Conservation (phyloP, 495 filamentous ascomycete genomes). For the Tuber calosporum region DNA sequence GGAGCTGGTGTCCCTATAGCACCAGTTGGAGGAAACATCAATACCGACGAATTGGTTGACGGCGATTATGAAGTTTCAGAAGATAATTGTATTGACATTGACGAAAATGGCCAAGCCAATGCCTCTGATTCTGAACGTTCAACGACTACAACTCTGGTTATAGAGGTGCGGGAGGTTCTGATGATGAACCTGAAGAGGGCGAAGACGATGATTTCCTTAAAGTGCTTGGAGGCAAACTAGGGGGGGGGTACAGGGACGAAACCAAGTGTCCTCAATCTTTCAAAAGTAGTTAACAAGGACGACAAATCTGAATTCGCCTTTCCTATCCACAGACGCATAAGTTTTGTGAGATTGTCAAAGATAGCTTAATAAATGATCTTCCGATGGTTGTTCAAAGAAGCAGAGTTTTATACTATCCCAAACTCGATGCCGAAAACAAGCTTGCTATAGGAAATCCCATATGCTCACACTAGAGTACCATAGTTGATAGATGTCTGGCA, state of each 20-base stretch:
- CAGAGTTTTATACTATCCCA: constrained; percentile 80
- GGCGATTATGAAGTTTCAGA: constrained; percentile 48
- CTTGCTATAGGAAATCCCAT: constrained; percentile 44
- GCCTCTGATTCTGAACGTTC: constrained; percentile 54
- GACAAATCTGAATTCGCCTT: constrained; percentile 68
- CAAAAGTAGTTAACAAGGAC: constrained; percentile 33
- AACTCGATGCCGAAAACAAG: constrained; percentile 73
- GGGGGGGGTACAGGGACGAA: constrained; percentile 12
- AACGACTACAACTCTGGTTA: constrained; percentile 49
- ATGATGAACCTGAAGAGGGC: constrained; percentile 52
- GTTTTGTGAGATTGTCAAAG: constrained; percentile 58
- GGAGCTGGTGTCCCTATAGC: constrained; percentile 50
- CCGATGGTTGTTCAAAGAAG: constrained; percentile 81
- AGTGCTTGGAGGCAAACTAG: constrained; percentile 47
- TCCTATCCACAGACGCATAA: constrained; percentile 70
- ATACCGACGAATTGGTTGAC: constrained; percentile 45
- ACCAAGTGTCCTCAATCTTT: not conserved
- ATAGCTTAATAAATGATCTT: constrained; percentile 55
- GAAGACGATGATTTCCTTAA: constrained; percentile 67
- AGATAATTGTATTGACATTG: constrained; percentile 52
- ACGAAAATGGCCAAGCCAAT: constrained; percentile 72
- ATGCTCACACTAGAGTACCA: not conserved
- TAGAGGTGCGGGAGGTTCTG: constrained; percentile 49
- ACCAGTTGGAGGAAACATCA: constrained; percentile 46
- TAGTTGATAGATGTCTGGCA: constrained; percentile 41